Percentiles rank a stretch among this genome's conserved stretches.
These are phyloP conservation scores for Colletotrichum musicola DNA, from an alignment of 2,329 filamentous ascomycete genomes.

Conservation along the genomic window DNA sequence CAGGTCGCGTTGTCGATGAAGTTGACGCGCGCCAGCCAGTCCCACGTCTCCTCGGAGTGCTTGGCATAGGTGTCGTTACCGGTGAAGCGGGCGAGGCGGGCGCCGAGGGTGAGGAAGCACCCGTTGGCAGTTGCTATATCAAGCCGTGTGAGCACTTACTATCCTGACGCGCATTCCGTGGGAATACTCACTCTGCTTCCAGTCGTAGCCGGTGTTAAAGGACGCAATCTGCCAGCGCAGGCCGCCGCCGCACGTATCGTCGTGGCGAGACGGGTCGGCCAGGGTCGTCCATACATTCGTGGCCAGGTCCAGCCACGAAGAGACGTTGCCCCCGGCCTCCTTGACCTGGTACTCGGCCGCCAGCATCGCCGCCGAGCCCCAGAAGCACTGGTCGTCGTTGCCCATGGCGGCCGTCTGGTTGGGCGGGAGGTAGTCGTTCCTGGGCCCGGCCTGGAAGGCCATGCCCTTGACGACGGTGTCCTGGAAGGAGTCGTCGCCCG, in stretches of 20 bases:
- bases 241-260: constrained; percentile 68
- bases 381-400: constrained; percentile 73
- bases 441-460: constrained; percentile 59
- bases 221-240: constrained; percentile 76
- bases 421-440: constrained; percentile 62
- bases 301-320: constrained; percentile 67
- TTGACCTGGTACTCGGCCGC: constrained; percentile 68
- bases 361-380: constrained; percentile 68
- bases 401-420: constrained; percentile 60
- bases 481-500: constrained; percentile 65
- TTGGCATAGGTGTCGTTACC: constrained; percentile 67
- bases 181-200: constrained; percentile 64
- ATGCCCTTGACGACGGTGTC: constrained; percentile 58
- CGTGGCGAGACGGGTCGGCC: constrained; percentile 61
- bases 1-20: constrained; percentile 67
- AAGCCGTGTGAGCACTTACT: background rate
- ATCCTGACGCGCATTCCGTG: background rate
- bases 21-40: constrained; percentile 65
- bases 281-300: constrained; percentile 69
- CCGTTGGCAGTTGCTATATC: constrained; percentile 57
- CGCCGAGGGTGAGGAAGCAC: constrained; percentile 63
- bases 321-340: constrained; percentile 52
- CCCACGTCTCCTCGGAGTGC: constrained; percentile 67
- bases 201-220: constrained; percentile 74
- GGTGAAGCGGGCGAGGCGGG: constrained; percentile 73